phyloP scores from a whole-genome alignment of 2,329 filamentous ascomycete genomes.

The Corinectria fuckeliana region DNA sequence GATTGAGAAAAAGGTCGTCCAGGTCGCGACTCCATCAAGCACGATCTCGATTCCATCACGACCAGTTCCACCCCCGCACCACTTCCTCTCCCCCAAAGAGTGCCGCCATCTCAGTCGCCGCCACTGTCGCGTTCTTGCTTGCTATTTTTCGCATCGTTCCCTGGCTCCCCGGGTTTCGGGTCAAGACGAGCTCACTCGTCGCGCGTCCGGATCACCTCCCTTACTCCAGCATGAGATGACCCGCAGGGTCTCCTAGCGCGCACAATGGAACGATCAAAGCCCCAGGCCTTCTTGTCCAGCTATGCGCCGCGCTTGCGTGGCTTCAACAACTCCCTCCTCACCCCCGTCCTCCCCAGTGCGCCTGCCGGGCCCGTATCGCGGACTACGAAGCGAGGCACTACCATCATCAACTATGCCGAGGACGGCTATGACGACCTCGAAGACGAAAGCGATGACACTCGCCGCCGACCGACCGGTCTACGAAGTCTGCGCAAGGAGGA shows the following conservation, averaged over 20 bases:
- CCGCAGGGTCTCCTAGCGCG: slow-evolving; percentile 27
- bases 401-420: slow-evolving; percentile 96
- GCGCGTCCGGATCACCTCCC: slow-evolving; percentile 33
- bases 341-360: slow-evolving; percentile 77
- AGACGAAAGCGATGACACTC: slow-evolving; percentile 75
- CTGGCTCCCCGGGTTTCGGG: slow-evolving; percentile 8
- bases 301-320: slow-evolving; percentile 90
- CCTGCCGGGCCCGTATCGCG: slow-evolving; percentile 72
- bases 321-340: slow-evolving; percentile 91
- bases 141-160: not conserved
- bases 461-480: slow-evolving; percentile 82
- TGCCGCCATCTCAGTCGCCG: not conserved
- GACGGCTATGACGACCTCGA: slow-evolving; percentile 87
- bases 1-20: slow-evolving; percentile 41
- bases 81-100: slow-evolving; percentile 4
- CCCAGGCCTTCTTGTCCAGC: slow-evolving; percentile 88
- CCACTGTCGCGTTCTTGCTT: slow-evolving; percentile 13
- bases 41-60: slow-evolving; percentile 32
- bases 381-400: slow-evolving; percentile 97
- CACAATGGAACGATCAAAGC: slow-evolving; percentile 61
- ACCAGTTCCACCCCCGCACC: slow-evolving; percentile 23
- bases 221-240: slow-evolving; percentile 42
- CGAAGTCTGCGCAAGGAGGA: slow-evolving; percentile 84
- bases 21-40: slow-evolving; percentile 40
- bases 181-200: slow-evolving; percentile 23